These are phyloP conservation scores for thale cress (Arabidopsis thaliana) DNA, from an alignment of 345 rosid species.

Conservation along the genomic window TAIR10.1 NC_003076.8:22498001-22498500, in stretches of 20 bases:
- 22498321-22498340: constrained; percentile 86
- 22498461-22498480: constrained; percentile 72
- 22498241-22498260: constrained; percentile 79
- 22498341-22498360: constrained; percentile 80
- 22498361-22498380: constrained; percentile 87
- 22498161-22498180: constrained; percentile 90
- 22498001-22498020: constrained; percentile 82
- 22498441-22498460: constrained; percentile 72
- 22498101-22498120: constrained; percentile 61
- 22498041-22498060: constrained; percentile 74
- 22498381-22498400: constrained; percentile 68
- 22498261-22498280: constrained; percentile 62
- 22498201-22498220: constrained; percentile 85
- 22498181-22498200: constrained; percentile 73
- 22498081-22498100: constrained; percentile 69
- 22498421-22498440: constrained; percentile 84
- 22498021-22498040: constrained; percentile 88
- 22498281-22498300: constrained; percentile 75
- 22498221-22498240: constrained; percentile 90
- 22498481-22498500: constrained; percentile 89
- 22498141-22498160: constrained; percentile 80
- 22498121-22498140: constrained; percentile 69
- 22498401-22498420: constrained; percentile 90
- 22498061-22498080: constrained; percentile 80
- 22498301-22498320: constrained; percentile 86